Conservation (phyloP, 2,329 filamentous ascomycete species). For the Scytalidium sp. region DNA sequence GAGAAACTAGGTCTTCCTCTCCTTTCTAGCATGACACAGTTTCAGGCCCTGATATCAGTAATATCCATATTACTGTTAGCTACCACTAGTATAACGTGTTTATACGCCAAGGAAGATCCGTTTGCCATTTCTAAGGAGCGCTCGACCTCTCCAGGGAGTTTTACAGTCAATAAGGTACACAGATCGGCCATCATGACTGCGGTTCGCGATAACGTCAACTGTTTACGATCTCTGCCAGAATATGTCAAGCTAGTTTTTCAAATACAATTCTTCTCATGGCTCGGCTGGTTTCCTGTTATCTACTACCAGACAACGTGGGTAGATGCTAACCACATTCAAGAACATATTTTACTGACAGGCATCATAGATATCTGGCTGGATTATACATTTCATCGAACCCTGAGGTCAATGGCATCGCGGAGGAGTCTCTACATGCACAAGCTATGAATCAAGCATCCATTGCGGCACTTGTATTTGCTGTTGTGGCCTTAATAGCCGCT, state of each 20-base stretch:
- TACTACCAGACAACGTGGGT: slow-evolving; percentile 29
- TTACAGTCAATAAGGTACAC: neutral
- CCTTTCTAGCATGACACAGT: slow-evolving; percentile 15
- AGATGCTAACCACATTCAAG: slow-evolving; percentile 9
- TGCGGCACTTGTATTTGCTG: neutral
- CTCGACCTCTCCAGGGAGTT: too few relatives aligned
- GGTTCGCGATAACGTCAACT: neutral
- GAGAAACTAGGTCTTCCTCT: slow-evolving; percentile 11
- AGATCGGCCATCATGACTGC: neutral
- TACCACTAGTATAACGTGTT: slow-evolving; percentile 9
- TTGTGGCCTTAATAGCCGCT: neutral
- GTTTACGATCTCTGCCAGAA: neutral
- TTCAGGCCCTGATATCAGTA: slow-evolving; percentile 20
- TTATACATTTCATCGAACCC: slow-evolving; percentile 1
- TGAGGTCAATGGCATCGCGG: neutral
- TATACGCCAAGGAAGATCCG: slow-evolving; percentile 7
- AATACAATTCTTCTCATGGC: slow-evolving; percentile 28
- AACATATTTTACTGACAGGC: slow-evolving; percentile 5
- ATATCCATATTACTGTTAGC: slow-evolving; percentile 13
- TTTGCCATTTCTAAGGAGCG: neutral
- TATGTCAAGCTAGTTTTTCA: slow-evolving; percentile 16
- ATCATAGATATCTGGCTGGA: slow-evolving; percentile 5
- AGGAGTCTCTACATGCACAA: neutral
- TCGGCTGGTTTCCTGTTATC: slow-evolving; percentile 33
- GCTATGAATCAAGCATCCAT: neutral